Evolutionary conservation across 2,329 filamentous ascomycete species (phyloP), one percentile per base, ranked within the genome.

Genomic region (Botrytis aclada): DNA sequence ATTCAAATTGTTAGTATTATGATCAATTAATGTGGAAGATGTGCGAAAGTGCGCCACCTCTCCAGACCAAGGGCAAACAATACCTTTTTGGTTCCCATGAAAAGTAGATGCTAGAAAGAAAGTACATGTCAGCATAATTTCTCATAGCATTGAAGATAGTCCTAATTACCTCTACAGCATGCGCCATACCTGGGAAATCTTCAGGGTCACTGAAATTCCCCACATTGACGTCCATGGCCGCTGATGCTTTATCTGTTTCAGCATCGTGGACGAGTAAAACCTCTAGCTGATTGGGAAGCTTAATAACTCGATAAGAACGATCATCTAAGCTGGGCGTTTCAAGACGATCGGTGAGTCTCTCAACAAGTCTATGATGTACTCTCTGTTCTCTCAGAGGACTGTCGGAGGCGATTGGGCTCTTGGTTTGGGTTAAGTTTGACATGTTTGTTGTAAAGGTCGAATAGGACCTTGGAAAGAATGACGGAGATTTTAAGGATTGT

Each of bases 1-100:
- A 65, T 8, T 80, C 74, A 6, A 51, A 43, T 37, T 64, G 51
- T 79, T 75, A 78, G 76, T 69, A 45, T 65, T 69, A 12, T 54
- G 69, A 37, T 58, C 45, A 69, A 62, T 25, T 58, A 34, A 43
- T 20, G 56, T 74, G 58, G 73, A 51, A 32, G 51, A 20, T 54
- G 56, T 18, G 45, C 58, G 69, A 73, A 69, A 67, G 45, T 41
- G 43, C 60, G n/a, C 29, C 47, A 67, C 37, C 45, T 69, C 43
- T 64, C 22, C 56, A 72, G n/a, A 16, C 25, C n/a, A 45, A 69
- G 66, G 51, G 29, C 32, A 37, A 41, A 22, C 37, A 76, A 76
- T 82, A 91, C 90, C 86, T 98, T 99, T 83, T 97, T 92, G 12
- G 96, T 99, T 67, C 96, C 96, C 96, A 99, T 98, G 85, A 99